phyloP scores from a whole-genome alignment of 2,329 filamentous ascomycete species.

The Fusarium sacchari region DNA sequence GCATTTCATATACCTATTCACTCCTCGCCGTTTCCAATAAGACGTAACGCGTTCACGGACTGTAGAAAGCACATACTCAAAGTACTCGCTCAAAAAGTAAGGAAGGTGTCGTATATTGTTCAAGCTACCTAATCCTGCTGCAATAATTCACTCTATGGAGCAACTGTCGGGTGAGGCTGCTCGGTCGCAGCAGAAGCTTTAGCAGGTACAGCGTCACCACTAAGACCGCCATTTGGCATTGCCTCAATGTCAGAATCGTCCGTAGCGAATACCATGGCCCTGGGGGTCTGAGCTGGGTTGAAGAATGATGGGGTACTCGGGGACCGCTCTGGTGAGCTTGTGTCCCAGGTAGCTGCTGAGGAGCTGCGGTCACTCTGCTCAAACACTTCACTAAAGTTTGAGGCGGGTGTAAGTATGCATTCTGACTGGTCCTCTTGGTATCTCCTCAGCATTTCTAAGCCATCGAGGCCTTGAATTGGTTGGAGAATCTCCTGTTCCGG shows the following conservation, averaged over 20 bases:
- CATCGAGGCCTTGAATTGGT: background rate
- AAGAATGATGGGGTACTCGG: constrained; percentile 32
- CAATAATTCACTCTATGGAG: background rate
- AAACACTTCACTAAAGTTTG: constrained; percentile 19
- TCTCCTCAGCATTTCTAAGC: background rate
- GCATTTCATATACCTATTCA: background rate
- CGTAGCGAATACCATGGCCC: constrained; percentile 36
- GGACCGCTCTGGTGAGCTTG: constrained; percentile 17
- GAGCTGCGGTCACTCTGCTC: constrained; percentile 27
- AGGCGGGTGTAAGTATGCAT: background rate
- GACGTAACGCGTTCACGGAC: constrained; percentile 20
- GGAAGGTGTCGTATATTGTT: constrained; percentile 26
- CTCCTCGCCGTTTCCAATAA: background rate
- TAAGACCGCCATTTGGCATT: background rate
- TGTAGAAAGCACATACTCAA: background rate
- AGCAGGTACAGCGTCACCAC: background rate
- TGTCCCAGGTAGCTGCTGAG: constrained; percentile 22
- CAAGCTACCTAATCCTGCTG: background rate
- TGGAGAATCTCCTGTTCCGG: constrained; percentile 35
- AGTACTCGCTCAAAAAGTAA: constrained; percentile 21
- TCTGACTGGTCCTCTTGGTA: background rate
- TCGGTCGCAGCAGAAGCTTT: background rate
- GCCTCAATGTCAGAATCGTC: constrained; percentile 6
- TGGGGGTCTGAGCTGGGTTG: constrained; percentile 43
- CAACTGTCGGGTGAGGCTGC: background rate